These are phyloP conservation scores for Quercus engelmannii DNA, from an alignment of 306 rosid genomes.

Conservation along the genomic window DNA sequence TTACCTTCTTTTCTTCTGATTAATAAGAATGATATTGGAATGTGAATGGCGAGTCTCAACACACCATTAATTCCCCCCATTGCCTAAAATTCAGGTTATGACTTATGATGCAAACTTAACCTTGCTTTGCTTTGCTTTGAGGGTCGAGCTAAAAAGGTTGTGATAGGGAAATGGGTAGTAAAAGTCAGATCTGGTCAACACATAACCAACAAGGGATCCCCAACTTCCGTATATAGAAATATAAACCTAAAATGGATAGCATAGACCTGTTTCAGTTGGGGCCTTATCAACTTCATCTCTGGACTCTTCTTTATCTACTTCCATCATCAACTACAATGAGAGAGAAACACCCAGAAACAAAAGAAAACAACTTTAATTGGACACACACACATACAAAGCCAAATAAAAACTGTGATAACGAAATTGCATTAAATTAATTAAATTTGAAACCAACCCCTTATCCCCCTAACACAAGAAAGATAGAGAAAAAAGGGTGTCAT, in stretches of 20 bases:
- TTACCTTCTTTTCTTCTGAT: slow-evolving; percentile 43
- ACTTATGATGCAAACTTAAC: slow-evolving; percentile 33
- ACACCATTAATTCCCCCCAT: slow-evolving; percentile 45
- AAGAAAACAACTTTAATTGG: slow-evolving; percentile 32
- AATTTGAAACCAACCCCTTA: slow-evolving; percentile 49
- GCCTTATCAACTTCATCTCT: slow-evolving; percentile 41
- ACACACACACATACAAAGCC: slow-evolving; percentile 20
- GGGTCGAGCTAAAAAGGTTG: slow-evolving; percentile 40
- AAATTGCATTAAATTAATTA: slow-evolving; percentile 29
- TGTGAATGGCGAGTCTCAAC: slow-evolving; percentile 42
- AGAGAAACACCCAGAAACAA: slow-evolving; percentile 46
- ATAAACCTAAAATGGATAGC: slow-evolving; percentile 27
- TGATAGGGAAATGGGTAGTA: slow-evolving; percentile 40
- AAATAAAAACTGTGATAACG: not conserved
- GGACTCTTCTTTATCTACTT: slow-evolving; percentile 41
- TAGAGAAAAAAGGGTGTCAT: slow-evolving; percentile 39
- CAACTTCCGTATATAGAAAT: slow-evolving; percentile 44
- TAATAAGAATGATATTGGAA: slow-evolving; percentile 51
- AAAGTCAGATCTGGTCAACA: slow-evolving; percentile 83
- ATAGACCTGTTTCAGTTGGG: slow-evolving; percentile 22
- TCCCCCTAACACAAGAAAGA: slow-evolving; percentile 55
- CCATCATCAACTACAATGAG: slow-evolving; percentile 43
- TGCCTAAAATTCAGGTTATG: slow-evolving; percentile 39
- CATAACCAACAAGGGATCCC: slow-evolving; percentile 42
- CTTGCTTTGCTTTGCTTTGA: no score